A percentile compares a stretch with the other conserved stretches of the same genome.
Conservation (phyloP, 2,329 filamentous ascomycete species). For the Teratosphaeria zuluensis region DNA sequence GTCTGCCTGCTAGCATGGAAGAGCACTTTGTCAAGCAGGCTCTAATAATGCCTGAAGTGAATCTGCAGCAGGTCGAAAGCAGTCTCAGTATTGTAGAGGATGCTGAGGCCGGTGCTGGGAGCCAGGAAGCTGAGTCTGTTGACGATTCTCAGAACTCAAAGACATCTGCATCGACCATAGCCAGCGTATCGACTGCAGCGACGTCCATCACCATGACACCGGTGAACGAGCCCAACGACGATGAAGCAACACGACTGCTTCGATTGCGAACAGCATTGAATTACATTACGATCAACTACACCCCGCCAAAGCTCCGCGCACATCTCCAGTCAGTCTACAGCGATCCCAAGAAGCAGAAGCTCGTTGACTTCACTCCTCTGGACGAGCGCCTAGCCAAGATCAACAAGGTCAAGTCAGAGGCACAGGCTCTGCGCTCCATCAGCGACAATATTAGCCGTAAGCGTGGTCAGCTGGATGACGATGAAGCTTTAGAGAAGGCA, state of each 20-base stretch:
- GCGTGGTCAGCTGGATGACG: constrained; percentile 52
- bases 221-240: background rate
- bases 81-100: constrained; percentile 22
- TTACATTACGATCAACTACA: constrained; percentile 55
- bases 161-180: constrained; percentile 11
- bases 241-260: constrained; percentile 46
- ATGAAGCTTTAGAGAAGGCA: constrained; percentile 48
- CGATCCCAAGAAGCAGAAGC: constrained; percentile 10
- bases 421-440: constrained; percentile 56
- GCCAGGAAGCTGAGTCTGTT: constrained; percentile 2
- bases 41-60: constrained; percentile 66
- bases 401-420: constrained; percentile 59
- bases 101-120: constrained; percentile 8
- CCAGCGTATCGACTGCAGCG: constrained; percentile 14
- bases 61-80: constrained; percentile 51
- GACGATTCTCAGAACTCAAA: constrained; percentile 8
- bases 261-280: constrained; percentile 54
- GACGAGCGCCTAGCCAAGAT: constrained; percentile 60
- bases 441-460: constrained; percentile 61
- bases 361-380: constrained; percentile 59
- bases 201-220: constrained; percentile 18
- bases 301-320: constrained; percentile 38
- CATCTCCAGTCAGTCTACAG: constrained; percentile 38
- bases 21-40: constrained; percentile 69
- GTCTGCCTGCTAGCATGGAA: constrained; percentile 72